Conservation (phyloP, 2,329 filamentous ascomycete species). For the Cordyceps javanica region DNA sequence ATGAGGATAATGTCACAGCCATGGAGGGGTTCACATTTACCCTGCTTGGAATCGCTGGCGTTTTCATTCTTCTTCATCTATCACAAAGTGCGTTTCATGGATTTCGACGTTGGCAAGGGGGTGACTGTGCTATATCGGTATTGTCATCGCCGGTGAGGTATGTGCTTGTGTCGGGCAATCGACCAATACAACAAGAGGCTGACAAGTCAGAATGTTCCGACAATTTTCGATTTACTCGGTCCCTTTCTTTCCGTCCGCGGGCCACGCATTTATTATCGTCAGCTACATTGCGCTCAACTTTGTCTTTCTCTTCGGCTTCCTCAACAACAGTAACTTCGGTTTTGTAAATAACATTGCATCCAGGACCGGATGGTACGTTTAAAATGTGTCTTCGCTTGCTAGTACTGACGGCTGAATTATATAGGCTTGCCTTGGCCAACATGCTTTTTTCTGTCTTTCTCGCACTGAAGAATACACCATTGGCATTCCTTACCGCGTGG, state of each 20-base stretch:
- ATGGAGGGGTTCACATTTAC: conserved; percentile 8
- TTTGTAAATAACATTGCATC: conserved; percentile 30
- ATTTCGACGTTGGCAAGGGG: background rate
- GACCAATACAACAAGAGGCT: background rate
- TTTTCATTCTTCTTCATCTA: conserved; percentile 5
- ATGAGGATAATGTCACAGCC: conserved; percentile 1
- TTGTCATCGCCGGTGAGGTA: conserved; percentile 2
- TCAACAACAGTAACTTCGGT: conserved; percentile 25
- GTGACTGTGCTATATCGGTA: background rate
- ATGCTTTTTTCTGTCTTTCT: conserved; percentile 47
- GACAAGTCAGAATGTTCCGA: conserved; percentile 22
- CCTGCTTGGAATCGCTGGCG: background rate
- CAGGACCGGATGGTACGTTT: conserved; percentile 32
- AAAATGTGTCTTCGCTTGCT: too few relatives aligned
- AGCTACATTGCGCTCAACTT: conserved; percentile 30
- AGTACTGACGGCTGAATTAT: background rate
- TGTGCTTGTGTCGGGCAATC: background rate
- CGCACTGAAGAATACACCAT: conserved; percentile 52
- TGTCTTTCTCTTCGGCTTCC: conserved; percentile 26
- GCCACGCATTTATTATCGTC: conserved; percentile 25
- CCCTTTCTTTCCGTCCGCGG: conserved; percentile 25
- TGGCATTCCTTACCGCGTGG: conserved; percentile 45
- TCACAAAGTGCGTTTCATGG: background rate
- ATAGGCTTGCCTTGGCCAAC: conserved; percentile 38
- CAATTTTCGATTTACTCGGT: conserved; percentile 22